Base-by-base conservation (phyloP, 345 rosid species). In the Eucalyptus marginata region DNA sequence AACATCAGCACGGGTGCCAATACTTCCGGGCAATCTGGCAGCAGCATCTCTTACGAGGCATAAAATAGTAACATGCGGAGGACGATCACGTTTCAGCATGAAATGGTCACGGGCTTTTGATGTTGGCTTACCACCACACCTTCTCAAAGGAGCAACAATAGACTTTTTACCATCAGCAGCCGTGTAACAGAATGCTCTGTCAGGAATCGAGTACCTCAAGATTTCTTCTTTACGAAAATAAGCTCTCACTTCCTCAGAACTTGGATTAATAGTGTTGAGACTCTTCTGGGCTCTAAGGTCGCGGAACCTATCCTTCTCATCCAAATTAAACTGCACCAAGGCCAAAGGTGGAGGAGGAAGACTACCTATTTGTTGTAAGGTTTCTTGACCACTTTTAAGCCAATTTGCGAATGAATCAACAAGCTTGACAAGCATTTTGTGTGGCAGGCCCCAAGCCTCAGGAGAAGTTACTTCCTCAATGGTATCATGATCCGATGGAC, bases 31-130 rank as follows among this genome's bases (percentile, higher is more conserved):
- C 94, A 98, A 91, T 90, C 99, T 96, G 88, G 99, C 90, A 86
- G 99, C 99, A 49, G 99, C 99, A 92, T 98, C 99, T 94, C 99
- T 94, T 87, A 98, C 99, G 56, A 98, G 99, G 92, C 99, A 98
- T 25, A 98, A 94, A 87, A 98, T 96, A 10, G 99, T 98, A 90
- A 98, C 99, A 94, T 98, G 99, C 24, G 99, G 99, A 25, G 99
- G 99, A 8, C 99, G 96, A 93, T 98, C 99, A 33, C 99, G 99
- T 93, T 97, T 97, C 93, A 98, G 94, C 99, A 98, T 98, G 90
- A 97, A 98, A 94, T 98, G 99, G 88, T 98, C 99, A 62, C 99
- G 95, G 83, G 99, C 99, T 93, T 98, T 98, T 79, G 99, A 97
- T 90, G 99, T 98, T 89, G 99, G 99, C 94, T 98, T 98, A 83